phyloP scores from a whole-genome alignment of 441 rosid species.

The Erodium moschatum region DNA sequence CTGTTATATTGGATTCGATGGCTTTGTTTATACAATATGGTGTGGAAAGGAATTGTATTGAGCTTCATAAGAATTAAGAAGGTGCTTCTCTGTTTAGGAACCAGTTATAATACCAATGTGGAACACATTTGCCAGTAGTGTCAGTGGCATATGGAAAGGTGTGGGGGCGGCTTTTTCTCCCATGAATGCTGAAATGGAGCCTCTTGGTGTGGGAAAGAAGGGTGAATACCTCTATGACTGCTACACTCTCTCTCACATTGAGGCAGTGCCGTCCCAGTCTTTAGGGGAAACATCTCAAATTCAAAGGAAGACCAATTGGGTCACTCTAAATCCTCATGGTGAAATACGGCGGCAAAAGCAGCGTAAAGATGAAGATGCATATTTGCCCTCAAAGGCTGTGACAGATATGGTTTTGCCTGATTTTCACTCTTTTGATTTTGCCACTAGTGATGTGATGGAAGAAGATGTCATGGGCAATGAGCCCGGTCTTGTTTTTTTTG shows the following conservation, averaged over 20 bases:
- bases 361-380: slow-evolving; percentile 19
- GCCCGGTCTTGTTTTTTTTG: slow-evolving; percentile 74
- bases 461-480: slow-evolving; percentile 72
- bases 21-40: background rate
- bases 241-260: slow-evolving; percentile 51
- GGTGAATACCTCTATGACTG: slow-evolving; percentile 68
- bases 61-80: background rate
- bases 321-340: slow-evolving; percentile 75
- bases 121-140: slow-evolving; percentile 83
- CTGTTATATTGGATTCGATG: background rate
- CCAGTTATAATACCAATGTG: slow-evolving; percentile 75
- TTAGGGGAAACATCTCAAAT: slow-evolving; percentile 41
- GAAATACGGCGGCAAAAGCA: slow-evolving; percentile 38
- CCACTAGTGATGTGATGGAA: slow-evolving; percentile 70
- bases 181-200: slow-evolving; percentile 80
- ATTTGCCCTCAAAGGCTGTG: slow-evolving; percentile 19
- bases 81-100: slow-evolving; percentile 35
- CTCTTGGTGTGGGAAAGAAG: slow-evolving; percentile 62
- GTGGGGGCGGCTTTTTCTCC: slow-evolving; percentile 88
- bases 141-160: slow-evolving; percentile 93
- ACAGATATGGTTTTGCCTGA: slow-evolving; percentile 37
- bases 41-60: background rate
- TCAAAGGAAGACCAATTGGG: slow-evolving; percentile 72
- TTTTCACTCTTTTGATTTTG: slow-evolving; percentile 53
- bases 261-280: slow-evolving; percentile 35